These are phyloP conservation scores for Miscanthus lutarioriparius DNA, from an alignment of 176 grass and related monocot genomes.

Conservation along the genomic window DNA sequence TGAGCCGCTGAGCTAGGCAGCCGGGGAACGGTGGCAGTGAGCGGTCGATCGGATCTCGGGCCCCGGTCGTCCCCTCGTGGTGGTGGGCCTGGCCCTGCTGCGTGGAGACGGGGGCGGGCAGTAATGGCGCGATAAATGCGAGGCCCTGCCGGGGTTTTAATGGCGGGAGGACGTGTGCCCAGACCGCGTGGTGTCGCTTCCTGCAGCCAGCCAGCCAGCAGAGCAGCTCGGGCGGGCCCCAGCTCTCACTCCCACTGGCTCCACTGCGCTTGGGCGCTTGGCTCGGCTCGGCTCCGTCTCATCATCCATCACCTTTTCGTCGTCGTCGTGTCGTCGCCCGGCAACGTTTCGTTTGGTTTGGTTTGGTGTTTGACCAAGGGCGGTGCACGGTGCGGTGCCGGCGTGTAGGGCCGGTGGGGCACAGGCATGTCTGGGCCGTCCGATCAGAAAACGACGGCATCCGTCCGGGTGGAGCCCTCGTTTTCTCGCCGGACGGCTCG, in stretches of 20 bases:
- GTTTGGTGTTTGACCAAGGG: not conserved
- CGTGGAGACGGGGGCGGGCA: conserved; percentile 31
- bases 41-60: conserved; percentile 21
- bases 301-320: not conserved
- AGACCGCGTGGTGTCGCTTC: conserved; percentile 29
- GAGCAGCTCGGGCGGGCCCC: not conserved
- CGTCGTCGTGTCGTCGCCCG: not conserved
- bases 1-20: conserved; percentile 37
- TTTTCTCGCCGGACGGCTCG: conserved; percentile 53
- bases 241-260: not conserved
- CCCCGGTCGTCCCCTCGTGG: not conserved
- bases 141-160: conserved; percentile 43
- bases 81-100: conserved; percentile 48
- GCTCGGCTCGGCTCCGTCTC: not conserved
- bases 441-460: conserved; percentile 55
- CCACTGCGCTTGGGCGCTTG: no score
- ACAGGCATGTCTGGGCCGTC: conserved; percentile 18
- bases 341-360: no score
- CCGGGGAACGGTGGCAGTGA: not conserved
- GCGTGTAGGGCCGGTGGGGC: not conserved
- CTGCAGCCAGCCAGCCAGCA: not conserved
- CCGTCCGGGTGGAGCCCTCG: conserved; percentile 16
- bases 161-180: conserved; percentile 54
- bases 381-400: not conserved
- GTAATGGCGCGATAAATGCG: conserved; percentile 63